Percentiles rank a stretch among this genome's conserved stretches.
These are phyloP conservation scores for Aspergillus sergii DNA, from an alignment of 2,329 filamentous ascomycete genomes.

Conservation along the genomic window DNA sequence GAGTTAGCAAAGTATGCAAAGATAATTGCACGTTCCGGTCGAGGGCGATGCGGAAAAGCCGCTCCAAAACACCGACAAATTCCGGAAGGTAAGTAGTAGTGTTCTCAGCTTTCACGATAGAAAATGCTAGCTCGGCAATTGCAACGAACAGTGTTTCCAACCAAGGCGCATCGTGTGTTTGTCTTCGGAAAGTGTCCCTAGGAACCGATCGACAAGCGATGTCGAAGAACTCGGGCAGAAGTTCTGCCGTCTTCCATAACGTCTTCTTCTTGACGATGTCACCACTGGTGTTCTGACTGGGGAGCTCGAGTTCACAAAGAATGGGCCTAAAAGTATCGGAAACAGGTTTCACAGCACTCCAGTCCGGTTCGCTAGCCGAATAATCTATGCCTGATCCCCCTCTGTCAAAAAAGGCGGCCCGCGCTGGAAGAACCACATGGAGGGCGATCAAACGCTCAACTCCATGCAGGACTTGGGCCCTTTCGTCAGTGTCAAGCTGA, in stretches of 20 bases:
- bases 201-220: conserved; percentile 50
- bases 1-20: conserved; percentile 43
- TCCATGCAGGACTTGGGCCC: conserved; percentile 32
- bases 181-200: conserved; percentile 45
- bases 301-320: conserved; percentile 30
- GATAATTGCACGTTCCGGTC: conserved; percentile 43
- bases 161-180: conserved; percentile 52
- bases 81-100: conserved; percentile 26
- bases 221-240: conserved; percentile 48
- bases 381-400: conserved; percentile 38
- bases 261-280: conserved; percentile 14
- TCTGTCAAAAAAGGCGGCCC: conserved; percentile 39
- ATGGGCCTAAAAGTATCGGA: conserved; percentile 40
- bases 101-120: conserved; percentile 33
- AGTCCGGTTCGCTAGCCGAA: conserved; percentile 36
- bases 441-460: conserved; percentile 43
- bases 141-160: conserved; percentile 52
- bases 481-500: conserved; percentile 35
- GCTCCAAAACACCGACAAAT: conserved; percentile 39
- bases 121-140: conserved; percentile 44
- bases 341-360: conserved; percentile 38
- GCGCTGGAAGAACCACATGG: conserved; percentile 45
- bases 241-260: conserved; percentile 35
- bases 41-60: conserved; percentile 42
- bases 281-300: conserved; percentile 5